These are phyloP conservation scores for Trametes gibbosa DNA, from an alignment of 768 basidiomycete species.

Conservation along the genomic window DNA sequence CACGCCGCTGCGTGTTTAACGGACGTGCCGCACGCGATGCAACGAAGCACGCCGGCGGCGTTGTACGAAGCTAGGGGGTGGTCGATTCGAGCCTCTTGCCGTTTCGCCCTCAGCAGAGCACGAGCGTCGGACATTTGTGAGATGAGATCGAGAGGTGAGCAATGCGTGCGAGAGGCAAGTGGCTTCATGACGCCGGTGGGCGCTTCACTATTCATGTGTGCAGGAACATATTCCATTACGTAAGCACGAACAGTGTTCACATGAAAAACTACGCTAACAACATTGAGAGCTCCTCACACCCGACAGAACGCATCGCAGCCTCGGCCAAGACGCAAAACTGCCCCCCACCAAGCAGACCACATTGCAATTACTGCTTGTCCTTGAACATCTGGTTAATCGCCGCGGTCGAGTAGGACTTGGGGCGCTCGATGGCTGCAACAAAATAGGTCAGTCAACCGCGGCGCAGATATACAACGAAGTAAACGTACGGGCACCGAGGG, in stretches of 20 bases:
- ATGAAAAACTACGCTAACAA: slow-evolving; percentile 14
- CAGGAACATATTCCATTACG: slow-evolving; percentile 15
- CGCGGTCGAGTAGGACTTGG: slow-evolving; percentile 85
- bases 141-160: neutral
- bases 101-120: slow-evolving; percentile 78
- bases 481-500: slow-evolving; percentile 81
- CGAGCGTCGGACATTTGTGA: slow-evolving; percentile 75
- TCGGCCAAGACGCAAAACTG: neutral
- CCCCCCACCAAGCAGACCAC: neutral
- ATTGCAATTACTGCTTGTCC: slow-evolving; percentile 39
- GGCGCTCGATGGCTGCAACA: slow-evolving; percentile 72
- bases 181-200: slow-evolving; percentile 1
- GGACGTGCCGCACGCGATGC: slow-evolving; percentile 55
- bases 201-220: neutral
- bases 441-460: neutral
- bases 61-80: slow-evolving; percentile 76
- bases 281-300: neutral
- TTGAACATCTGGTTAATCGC: slow-evolving; percentile 80
- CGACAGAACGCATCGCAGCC: neutral
- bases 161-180: neutral
- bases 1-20: slow-evolving; percentile 83
- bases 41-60: slow-evolving; percentile 64
- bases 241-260: slow-evolving; percentile 17
- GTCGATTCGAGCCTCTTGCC: slow-evolving; percentile 66
- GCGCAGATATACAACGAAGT: neutral